Percentiles rank a stretch among this genome's conserved stretches.
These are phyloP conservation scores for Pseudisothecium myosuroides DNA, from an alignment of 225 moss, liverwort and hornwort species.

Conservation along the genomic window DNA sequence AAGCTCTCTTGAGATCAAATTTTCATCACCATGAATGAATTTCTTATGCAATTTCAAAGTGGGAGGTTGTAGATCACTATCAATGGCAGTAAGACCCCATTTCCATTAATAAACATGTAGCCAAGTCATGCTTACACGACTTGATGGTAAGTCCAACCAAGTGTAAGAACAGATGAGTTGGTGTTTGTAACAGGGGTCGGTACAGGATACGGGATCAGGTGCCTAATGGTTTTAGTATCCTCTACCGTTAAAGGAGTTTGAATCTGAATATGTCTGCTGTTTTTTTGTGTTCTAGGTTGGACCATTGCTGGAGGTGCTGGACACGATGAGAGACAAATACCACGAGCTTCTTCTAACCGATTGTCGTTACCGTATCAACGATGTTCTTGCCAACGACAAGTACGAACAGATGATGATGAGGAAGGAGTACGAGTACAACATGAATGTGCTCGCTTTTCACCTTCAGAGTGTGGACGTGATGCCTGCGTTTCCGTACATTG, in stretches of 20 bases:
- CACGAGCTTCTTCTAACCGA: conserved; percentile 63
- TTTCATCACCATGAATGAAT: neutral
- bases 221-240: neutral
- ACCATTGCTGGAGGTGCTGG: conserved; percentile 10
- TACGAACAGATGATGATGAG: conserved; percentile 78
- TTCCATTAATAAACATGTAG: neutral
- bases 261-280: neutral
- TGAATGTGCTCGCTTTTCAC: conserved; percentile 73
- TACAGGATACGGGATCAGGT: neutral
- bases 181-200: neutral
- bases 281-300: conserved; percentile 4
- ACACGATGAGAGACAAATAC: conserved; percentile 56
- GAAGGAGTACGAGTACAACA: conserved; percentile 74
- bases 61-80: neutral
- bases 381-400: conserved; percentile 68
- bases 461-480: conserved; percentile 59
- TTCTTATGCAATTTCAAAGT: neutral
- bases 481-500: conserved; percentile 80
- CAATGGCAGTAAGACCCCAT: neutral
- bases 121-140: neutral
- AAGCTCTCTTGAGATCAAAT: neutral
- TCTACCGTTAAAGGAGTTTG: neutral
- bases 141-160: neutral
- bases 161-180: neutral
- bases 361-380: conserved; percentile 43